Percentiles rank a stretch among this genome's conserved stretches.
Evolutionary conservation across 441 rosid species (phyloP).

Genomic region (Croton setiger): DNA sequence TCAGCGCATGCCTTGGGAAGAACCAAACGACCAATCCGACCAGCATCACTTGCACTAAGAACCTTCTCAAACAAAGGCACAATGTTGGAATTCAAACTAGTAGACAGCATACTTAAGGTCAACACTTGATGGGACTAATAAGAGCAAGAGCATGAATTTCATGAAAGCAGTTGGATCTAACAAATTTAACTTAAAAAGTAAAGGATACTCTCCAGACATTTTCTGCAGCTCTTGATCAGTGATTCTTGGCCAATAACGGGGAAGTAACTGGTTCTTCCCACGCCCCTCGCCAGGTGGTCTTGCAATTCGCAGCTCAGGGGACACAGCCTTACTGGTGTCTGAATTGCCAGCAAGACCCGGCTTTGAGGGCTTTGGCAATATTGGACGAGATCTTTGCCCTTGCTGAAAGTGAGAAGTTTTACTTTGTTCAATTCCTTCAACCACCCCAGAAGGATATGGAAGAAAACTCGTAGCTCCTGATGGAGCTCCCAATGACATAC

Average conservation of each 20-base stretch:
- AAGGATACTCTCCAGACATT: constrained; percentile 95
- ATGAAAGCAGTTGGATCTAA: constrained; percentile 1
- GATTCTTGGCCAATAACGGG: constrained; percentile 92
- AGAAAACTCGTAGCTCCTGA: constrained; percentile 38
- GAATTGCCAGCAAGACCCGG: constrained; percentile 32
- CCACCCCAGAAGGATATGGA: constrained; percentile 39
- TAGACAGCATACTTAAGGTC: constrained; percentile 39
- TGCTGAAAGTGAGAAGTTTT: constrained; percentile 39
- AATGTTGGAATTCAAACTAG: constrained; percentile 72
- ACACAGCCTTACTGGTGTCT: constrained; percentile 34
- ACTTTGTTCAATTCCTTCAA: constrained; percentile 48
- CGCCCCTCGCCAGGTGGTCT: constrained; percentile 89
- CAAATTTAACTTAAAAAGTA: constrained; percentile 8
- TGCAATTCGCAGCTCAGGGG: constrained; percentile 55
- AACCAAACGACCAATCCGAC: constrained; percentile 94
- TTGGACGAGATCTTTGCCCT: constrained; percentile 53
- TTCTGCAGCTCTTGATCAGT: constrained; percentile 92
- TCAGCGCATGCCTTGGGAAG: constrained; percentile 99
- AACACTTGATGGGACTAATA: not conserved
- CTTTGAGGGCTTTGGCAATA: constrained; percentile 61
- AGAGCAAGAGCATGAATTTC: not conserved
- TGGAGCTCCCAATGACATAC: constrained; percentile 48
- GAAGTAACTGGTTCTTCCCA: constrained; percentile 86
- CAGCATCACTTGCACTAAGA: constrained; percentile 98
- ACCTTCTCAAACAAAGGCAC: constrained; percentile 95